phyloP scores from a whole-genome alignment of 2,329 filamentous ascomycete genomes.

The Ophiocordyceps unilateralis region DNA sequence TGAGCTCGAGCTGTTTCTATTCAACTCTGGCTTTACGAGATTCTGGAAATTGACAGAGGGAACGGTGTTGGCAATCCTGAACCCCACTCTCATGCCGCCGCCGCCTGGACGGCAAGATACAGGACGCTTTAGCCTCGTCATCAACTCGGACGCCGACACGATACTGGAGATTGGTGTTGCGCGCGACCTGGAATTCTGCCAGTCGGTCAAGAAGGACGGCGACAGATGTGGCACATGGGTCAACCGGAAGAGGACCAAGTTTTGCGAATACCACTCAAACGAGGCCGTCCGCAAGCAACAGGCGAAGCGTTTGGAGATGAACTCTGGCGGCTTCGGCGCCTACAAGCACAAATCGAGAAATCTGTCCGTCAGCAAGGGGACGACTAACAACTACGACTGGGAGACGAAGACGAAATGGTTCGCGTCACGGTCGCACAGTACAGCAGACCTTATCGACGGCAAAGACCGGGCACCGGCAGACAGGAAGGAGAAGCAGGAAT shows the following conservation, averaged over 20 bases:
- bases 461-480: slow-evolving; percentile 39
- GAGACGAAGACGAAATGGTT: slow-evolving; percentile 41
- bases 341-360: slow-evolving; percentile 11
- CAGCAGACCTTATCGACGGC: slow-evolving; percentile 48
- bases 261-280: slow-evolving; percentile 87
- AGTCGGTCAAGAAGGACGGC: slow-evolving; percentile 70
- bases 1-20: slow-evolving; percentile 84
- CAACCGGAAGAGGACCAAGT: slow-evolving; percentile 72
- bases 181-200: slow-evolving; percentile 78
- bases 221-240: slow-evolving; percentile 69
- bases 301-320: slow-evolving; percentile 60
- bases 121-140: slow-evolving; percentile 68
- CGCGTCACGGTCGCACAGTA: slow-evolving; percentile 29
- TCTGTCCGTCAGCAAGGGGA: slow-evolving; percentile 4
- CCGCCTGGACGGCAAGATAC: slow-evolving; percentile 58
- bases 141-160: slow-evolving; percentile 74
- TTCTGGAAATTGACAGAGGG: slow-evolving; percentile 91
- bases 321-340: slow-evolving; percentile 39
- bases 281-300: slow-evolving; percentile 54
- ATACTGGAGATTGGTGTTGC: slow-evolving; percentile 77
- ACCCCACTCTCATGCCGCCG: slow-evolving; percentile 81
- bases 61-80: slow-evolving; percentile 83
- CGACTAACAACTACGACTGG: slow-evolving; percentile 33
- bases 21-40: slow-evolving; percentile 73
- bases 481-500: slow-evolving; percentile 46